phyloP scores from a whole-genome alignment of 768 basidiomycete species.

The Lactarius trivialis region DNA sequence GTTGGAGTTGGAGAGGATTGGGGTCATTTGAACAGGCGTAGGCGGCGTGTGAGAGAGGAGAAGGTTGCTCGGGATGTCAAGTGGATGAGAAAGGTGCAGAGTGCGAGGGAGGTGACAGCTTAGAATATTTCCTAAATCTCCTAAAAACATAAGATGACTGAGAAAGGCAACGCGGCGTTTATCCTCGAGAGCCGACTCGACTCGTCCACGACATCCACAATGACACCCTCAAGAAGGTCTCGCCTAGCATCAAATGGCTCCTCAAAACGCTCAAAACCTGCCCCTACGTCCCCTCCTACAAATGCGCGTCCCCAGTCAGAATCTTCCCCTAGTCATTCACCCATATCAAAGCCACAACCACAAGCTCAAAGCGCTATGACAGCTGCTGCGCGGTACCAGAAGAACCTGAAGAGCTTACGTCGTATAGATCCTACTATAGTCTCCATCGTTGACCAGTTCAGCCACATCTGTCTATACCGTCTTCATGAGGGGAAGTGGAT shows the following conservation, averaged over 20 bases:
- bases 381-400: conserved; percentile 56
- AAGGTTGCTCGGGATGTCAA: conserved; percentile 41
- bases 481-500: conserved; percentile 71
- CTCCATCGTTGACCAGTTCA: conserved; percentile 82
- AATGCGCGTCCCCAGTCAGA: conserved; percentile 10
- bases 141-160: conserved; percentile 1
- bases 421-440: conserved; percentile 73
- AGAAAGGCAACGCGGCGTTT: conserved; percentile 14
- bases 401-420: conserved; percentile 75
- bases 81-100: conserved; percentile 34
- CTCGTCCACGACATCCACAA: conserved; percentile 5
- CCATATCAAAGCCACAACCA: conserved; percentile 2
- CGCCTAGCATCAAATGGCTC: conserved; percentile 16
- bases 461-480: conserved; percentile 78
- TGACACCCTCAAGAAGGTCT: conserved; percentile 19
- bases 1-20: conserved; percentile 47
- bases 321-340: background rate
- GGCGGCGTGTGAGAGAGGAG: conserved; percentile 40
- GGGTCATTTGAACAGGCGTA: conserved; percentile 50
- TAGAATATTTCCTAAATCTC: conserved; percentile 2
- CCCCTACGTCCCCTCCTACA: conserved; percentile 12
- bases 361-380: conserved; percentile 37
- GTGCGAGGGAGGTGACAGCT: conserved; percentile 15
- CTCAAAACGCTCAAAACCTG: conserved; percentile 14
- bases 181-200: background rate